A percentile compares a stretch with the other conserved stretches of the same genome.
Evolutionary conservation across 495 filamentous ascomycete species (phyloP).

Genomic region (Cladorrhinum samala): DNA sequence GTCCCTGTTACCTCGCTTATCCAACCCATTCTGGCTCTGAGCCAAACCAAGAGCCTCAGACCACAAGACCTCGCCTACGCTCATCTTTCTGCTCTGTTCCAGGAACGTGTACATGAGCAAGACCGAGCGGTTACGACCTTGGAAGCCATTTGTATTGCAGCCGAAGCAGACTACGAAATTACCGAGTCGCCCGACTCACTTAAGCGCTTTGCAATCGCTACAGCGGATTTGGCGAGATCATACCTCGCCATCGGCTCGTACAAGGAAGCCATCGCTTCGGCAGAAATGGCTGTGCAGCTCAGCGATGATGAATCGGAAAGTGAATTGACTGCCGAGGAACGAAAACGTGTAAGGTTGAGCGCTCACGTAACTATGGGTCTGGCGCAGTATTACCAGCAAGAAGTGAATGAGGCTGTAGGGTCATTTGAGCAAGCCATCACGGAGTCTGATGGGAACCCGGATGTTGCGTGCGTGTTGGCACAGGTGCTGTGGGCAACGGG

Average conservation of each 20-base stretch:
- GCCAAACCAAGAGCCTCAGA: conserved; percentile 65
- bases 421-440: conserved; percentile 77
- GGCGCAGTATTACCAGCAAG: conserved; percentile 61
- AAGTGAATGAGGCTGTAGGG: conserved; percentile 59
- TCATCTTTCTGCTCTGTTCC: conserved; percentile 73
- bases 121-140: conserved; percentile 59
- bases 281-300: conserved; percentile 64
- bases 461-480: conserved; percentile 81
- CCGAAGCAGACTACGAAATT: conserved; percentile 77
- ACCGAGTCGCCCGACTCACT: conserved; percentile 70
- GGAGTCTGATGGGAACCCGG: conserved; percentile 70
- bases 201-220: conserved; percentile 72
- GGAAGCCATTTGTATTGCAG: conserved; percentile 53
- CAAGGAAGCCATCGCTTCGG: conserved; percentile 60
- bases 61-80: conserved; percentile 61
- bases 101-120: conserved; percentile 69
- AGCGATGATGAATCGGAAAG: conserved; percentile 58
- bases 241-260: conserved; percentile 63
- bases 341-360: conserved; percentile 64
- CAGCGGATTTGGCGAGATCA: conserved; percentile 75
- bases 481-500: conserved; percentile 92
- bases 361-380: conserved; percentile 83
- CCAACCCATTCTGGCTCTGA: conserved; percentile 77
- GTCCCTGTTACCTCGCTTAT: conserved; percentile 54
- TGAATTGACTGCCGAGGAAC: conserved; percentile 46